Conservation (phyloP, 805 yeast genomes). For the Hanseniaspora osmophila region DNA sequence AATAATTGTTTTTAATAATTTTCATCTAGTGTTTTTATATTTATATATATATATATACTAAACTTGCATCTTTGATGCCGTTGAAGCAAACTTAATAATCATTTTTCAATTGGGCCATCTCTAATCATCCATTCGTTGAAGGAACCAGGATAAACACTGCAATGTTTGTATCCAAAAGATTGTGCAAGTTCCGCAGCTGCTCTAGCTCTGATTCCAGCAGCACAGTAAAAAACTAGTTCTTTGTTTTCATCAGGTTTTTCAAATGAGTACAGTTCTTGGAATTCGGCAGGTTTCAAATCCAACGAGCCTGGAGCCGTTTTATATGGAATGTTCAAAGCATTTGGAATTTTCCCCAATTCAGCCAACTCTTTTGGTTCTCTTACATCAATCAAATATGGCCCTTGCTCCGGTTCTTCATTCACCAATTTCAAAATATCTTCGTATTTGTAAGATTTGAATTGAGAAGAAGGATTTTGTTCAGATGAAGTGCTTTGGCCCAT, state of each 20-base stretch:
- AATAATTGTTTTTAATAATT: not conserved
- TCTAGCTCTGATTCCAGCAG: slow-evolving; percentile 81
- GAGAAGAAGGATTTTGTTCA: not conserved
- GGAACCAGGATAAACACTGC: slow-evolving; percentile 81
- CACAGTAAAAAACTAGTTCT: slow-evolving; percentile 78
- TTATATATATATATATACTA: too few species aligned
- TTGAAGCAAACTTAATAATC: not conserved
- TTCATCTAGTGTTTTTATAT: not conserved
- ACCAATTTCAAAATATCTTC: slow-evolving; percentile 36
- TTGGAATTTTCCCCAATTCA: slow-evolving; percentile 63
- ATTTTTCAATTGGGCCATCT: slow-evolving; percentile 6
- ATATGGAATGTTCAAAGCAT: slow-evolving; percentile 76
- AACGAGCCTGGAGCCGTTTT: slow-evolving; percentile 88
- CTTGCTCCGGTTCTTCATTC: slow-evolving; percentile 9
- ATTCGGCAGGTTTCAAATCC: slow-evolving; percentile 64
- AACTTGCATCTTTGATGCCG: too few species aligned
- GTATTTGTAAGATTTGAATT: slow-evolving; percentile 28
- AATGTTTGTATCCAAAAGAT: slow-evolving; percentile 71
- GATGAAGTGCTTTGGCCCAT: not conserved
- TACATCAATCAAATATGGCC: slow-evolving; percentile 59
- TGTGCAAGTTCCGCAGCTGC: slow-evolving; percentile 86
- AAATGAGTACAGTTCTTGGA: slow-evolving; percentile 67
- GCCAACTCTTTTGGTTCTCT: slow-evolving; percentile 75
- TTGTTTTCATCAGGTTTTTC: slow-evolving; percentile 59
- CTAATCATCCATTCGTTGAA: slow-evolving; percentile 64